A percentile compares a stretch with the other conserved stretches of the same genome.
Evolutionary conservation across 108 stramenopile genomes (phyloP).

Genomic region (Mediolabrus comicus): DNA sequence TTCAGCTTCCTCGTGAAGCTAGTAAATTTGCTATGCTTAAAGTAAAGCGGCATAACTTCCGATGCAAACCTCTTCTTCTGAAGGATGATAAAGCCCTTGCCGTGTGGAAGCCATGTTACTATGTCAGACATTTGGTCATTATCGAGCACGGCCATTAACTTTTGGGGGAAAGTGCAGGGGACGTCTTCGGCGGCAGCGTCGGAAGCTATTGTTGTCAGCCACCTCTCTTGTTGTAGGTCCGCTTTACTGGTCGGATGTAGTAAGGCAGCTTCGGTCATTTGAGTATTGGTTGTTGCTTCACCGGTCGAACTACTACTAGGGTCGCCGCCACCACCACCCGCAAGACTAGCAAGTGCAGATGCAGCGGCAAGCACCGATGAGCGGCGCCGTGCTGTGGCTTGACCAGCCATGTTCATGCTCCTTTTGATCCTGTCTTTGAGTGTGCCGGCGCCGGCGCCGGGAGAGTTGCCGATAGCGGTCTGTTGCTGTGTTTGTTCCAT

Average conservation of each 20-base stretch:
- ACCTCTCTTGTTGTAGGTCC: background rate
- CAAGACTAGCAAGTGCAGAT: conserved; percentile 33
- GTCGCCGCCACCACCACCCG: background rate
- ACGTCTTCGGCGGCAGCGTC: background rate
- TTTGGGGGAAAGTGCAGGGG: conserved; percentile 20
- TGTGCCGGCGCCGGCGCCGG: background rate
- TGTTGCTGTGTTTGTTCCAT: background rate
- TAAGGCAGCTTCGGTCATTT: background rate
- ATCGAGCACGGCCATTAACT: conserved; percentile 59
- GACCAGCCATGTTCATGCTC: background rate
- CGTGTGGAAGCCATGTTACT: conserved; percentile 65
- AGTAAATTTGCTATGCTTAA: conserved; percentile 54
- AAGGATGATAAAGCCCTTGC: conserved; percentile 58
- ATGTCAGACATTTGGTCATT: conserved; percentile 50
- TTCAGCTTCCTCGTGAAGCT: conserved; percentile 63
- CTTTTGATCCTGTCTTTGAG: conserved; percentile 13
- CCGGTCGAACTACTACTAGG: too few species aligned
- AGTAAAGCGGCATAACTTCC: conserved; percentile 57
- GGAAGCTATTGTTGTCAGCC: background rate
- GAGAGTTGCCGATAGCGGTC: background rate
- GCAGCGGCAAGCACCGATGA: conserved; percentile 34
- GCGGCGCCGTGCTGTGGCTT: background rate
- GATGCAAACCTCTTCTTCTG: conserved; percentile 58
- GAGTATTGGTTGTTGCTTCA: too few species aligned
- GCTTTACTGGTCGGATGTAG: background rate